Evolutionary conservation across 139 green algal species (phyloP), one percentile per base, ranked within the genome.

Genomic region (Bryopsis sp.): DNA sequence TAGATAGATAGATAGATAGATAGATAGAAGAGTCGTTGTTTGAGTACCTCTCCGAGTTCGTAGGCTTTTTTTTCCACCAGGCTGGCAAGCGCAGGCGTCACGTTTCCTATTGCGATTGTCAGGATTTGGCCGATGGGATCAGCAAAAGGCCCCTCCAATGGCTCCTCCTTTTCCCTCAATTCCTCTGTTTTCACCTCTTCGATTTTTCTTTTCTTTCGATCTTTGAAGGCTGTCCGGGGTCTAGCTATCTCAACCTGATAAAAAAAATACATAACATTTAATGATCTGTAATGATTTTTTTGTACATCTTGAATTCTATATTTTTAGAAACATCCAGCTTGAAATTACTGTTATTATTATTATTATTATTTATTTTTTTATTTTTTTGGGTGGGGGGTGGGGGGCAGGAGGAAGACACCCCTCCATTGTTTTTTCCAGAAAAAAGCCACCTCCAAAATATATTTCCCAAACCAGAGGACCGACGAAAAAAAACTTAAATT

Each of bases 201-300:
- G 28, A 39, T 39, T 39, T 65, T 65, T 5, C 58, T 31, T 46
- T 39, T 65, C 58, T 65, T 65, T 39, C 58, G 22, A 7, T 65
- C 58, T 19, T 39, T 5, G 31, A 65, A 65, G 4, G 58, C 26
- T n/a, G 8, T 22, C 4, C 58, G 24, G 39, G 39, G 32, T n/a
- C n/a, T 39, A 46, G 58, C 58, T 28, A 65, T 47, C 29, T 65
- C 58, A 61, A 61, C 15, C 50, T 61, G 50, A 28, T 26, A 61
- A 26, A 28, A 19, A 11, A 8, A 19, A 61, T 61, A 24, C 7
- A 61, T 26, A 24, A 19, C 8, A 28, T 29, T n/a, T n/a, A n/a
- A n/a, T n/a, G n/a, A n/a, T n/a, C n/a, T n/a, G n/a, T n/a, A n/a
- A n/a, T n/a, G n/a, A n/a, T n/a, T n/a, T n/a, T n/a, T n/a, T n/a